Evolutionary conservation across 1,139 yeast genomes (phyloP), one percentile per base, ranked within the genome.

Genomic region (Petasospora rhodanensis): DNA sequence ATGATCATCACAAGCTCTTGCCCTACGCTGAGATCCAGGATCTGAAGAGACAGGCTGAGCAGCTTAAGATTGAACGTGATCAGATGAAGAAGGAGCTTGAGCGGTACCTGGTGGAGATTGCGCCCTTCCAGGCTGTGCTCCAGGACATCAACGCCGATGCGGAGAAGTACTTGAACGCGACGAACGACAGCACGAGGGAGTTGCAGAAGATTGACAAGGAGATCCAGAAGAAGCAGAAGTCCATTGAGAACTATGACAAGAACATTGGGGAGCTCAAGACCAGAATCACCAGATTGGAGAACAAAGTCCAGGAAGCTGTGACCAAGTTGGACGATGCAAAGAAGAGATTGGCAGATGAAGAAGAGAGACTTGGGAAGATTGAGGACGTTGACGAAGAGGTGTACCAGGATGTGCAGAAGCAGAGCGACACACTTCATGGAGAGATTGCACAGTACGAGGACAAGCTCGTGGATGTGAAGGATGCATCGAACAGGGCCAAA

Each of bases 11-110:
- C 33, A 64, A 66, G 42, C 56, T 79, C 23, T 53, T 79, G 22
- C 87, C 87, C 0, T 79, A 76, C 54, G 85, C 79, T 1, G 68
- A 70, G 40, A 58, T 75, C 4, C 72, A 74, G 31, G 81, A 76
- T 34, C 62, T 70, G 39, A 76, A 70, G 41, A 56, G 51, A n/a
- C 61, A 61, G 34, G 62, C 66, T 29, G 58, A 62, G 20, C 52
- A 54, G 11, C 58, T 68, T 31, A 74, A 72, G 46, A 47, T 49
- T 14, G 63, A 61, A 19, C 65, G 70, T 37, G 70, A 73, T 22
- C 49, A 51, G 11, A 66, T 73, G 9, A 64, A 65, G 42, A 41
- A 40, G 9, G 52, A 56, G 20, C 45, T 64, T 14, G 51, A 53
- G 8, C 51, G 54, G 3, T 70, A 72, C 39, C 46, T 36, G 7